Percentiles rank a stretch among this genome's conserved stretches.
Evolutionary conservation across 768 basidiomycete genomes (phyloP).

Genomic region (Lenzites betulinus): DNA sequence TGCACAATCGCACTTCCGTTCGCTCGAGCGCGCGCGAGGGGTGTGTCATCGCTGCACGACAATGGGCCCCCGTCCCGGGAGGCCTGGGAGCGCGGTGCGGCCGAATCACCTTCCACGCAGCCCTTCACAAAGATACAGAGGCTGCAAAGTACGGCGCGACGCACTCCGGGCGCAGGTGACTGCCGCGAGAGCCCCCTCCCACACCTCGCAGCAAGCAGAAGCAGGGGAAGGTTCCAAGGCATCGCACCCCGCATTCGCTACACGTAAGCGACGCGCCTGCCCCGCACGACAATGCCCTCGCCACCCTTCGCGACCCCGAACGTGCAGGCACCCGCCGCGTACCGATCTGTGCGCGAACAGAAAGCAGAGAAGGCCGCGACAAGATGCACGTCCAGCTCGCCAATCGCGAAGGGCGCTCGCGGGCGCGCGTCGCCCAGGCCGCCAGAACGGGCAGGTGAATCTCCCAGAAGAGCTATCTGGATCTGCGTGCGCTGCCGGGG

Average conservation of each 20-base stretch:
- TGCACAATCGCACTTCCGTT: not conserved
- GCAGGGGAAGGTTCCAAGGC: constrained; percentile 7
- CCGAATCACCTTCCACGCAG: not conserved
- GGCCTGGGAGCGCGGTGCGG: not conserved
- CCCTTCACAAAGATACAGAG: too few species aligned
- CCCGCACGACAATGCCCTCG: too few species aligned
- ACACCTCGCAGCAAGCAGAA: not conserved
- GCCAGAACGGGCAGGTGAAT: not conserved
- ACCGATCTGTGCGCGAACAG: too few species aligned
- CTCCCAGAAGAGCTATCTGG: constrained; percentile 7
- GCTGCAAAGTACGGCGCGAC: not conserved
- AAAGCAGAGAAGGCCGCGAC: not conserved
- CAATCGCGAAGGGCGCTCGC: constrained; percentile 11
- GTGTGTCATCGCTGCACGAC: not conserved
- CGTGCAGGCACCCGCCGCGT: too few species aligned
- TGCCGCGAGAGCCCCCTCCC: not conserved
- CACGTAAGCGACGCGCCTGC: not conserved
- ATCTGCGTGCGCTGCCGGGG: constrained; percentile 11
- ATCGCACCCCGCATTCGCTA: not conserved
- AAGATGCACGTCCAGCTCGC: constrained; percentile 2
- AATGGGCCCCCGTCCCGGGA: not conserved
- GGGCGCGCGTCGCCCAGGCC: not conserved
- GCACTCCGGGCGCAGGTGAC: constrained; percentile 5
- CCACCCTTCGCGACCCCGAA: too few species aligned
- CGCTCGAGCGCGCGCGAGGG: too few species aligned